phyloP scores from a whole-genome alignment of 306 rosid genomes.

The Gastrolobium villosum region DNA sequence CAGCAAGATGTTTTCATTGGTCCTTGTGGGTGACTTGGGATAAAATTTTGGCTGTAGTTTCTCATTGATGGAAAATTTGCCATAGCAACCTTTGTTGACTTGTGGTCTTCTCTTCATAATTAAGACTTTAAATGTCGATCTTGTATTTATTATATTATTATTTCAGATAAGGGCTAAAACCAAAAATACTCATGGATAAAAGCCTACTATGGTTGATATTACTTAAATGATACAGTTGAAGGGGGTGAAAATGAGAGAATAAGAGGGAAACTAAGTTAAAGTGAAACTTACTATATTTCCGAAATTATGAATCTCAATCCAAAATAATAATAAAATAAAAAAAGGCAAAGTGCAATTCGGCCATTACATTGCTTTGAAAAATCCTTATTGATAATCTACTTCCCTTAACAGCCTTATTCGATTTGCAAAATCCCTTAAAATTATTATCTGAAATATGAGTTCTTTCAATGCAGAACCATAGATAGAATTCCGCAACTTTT shows the following conservation, averaged over 20 bases:
- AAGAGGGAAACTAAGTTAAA: not conserved
- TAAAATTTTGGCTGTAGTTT: too few relatives aligned
- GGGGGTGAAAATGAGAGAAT: not conserved
- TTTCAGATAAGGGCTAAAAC: not conserved
- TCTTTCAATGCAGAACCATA: not conserved
- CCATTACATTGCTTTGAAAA: not conserved
- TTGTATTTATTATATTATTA: too few relatives aligned
- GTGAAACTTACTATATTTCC: not conserved
- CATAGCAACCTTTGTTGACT: too few relatives aligned
- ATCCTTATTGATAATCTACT: not conserved
- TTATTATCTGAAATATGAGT: not conserved
- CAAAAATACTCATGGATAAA: not conserved
- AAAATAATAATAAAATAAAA: not conserved
- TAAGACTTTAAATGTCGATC: too few relatives aligned
- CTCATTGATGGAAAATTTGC: too few relatives aligned
- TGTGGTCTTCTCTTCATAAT: too few relatives aligned
- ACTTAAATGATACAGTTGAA: too few relatives aligned
- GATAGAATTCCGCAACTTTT: not conserved
- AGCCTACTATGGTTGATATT: not conserved
- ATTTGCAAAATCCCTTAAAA: constrained; percentile 12
- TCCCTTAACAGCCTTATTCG: not conserved
- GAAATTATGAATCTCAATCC: not conserved
- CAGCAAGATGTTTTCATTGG: too few relatives aligned
- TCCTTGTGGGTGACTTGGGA: too few relatives aligned
- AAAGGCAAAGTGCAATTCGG: not conserved